A percentile compares a stretch with the other conserved stretches of the same genome.
phyloP scores from a whole-genome alignment of 805 yeast species.

The Yarrowia sp. region DNA sequence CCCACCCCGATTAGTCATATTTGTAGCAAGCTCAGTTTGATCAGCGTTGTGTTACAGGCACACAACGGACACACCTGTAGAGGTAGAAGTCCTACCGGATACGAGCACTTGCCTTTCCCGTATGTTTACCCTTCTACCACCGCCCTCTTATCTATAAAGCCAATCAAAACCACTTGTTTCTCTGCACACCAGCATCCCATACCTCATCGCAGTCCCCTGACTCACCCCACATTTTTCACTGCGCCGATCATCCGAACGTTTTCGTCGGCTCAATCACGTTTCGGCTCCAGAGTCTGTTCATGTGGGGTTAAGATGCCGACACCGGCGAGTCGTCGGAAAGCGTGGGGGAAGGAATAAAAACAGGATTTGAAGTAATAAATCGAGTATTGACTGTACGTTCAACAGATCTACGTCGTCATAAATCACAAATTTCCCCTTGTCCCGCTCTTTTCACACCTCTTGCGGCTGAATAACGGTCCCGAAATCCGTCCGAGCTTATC shows the following conservation, averaged over 20 bases:
- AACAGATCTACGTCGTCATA: neutral
- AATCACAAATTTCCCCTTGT: no score
- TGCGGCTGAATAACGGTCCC: conserved; percentile 36
- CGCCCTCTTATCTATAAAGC: no score
- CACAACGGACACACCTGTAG: no score
- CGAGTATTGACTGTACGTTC: neutral
- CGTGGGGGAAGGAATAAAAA: neutral
- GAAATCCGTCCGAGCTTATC: conserved; percentile 37
- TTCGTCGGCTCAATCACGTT: conserved; percentile 35
- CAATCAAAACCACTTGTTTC: no score
- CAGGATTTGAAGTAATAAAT: neutral
- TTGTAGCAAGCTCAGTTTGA: neutral
- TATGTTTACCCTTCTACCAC: no score
- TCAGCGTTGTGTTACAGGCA: no score
- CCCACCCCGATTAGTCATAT: neutral
- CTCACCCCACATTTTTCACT: conserved; percentile 34
- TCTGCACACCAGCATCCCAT: no score
- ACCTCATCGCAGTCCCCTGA: neutral
- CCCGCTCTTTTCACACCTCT: neutral
- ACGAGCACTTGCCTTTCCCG: no score
- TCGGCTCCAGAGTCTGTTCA: conserved; percentile 26
- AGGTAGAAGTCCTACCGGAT: no score
- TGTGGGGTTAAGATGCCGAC: conserved; percentile 35
- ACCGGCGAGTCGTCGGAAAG: conserved; percentile 25
- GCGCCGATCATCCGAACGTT: conserved; percentile 37